Conservation (phyloP, 345 rosid genomes). For the Viola odorata region DNA sequence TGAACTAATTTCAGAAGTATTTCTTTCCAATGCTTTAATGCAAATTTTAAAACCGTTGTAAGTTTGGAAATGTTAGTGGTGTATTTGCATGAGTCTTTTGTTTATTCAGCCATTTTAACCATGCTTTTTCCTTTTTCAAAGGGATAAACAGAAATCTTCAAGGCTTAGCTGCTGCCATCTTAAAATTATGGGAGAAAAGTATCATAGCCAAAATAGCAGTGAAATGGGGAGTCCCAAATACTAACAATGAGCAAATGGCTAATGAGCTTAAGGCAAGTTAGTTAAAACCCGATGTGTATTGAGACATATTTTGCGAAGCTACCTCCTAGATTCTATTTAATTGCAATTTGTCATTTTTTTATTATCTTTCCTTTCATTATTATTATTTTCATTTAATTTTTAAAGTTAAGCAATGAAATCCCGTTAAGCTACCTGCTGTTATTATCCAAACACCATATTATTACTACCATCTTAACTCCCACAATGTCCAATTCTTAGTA, state of each 20-base stretch:
- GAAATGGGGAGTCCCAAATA: conserved; percentile 76
- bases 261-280: conserved; percentile 60
- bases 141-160: conserved; percentile 78
- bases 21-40: no score
- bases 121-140: conserved; percentile 25
- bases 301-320: background rate
- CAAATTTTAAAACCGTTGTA: no score
- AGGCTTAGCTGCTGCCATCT: conserved; percentile 75
- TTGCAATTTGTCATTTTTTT: no score
- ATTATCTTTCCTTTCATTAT: no score
- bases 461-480: no score
- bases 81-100: conserved; percentile 9
- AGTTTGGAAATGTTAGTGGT: background rate
- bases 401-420: no score
- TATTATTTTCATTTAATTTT: no score
- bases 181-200: conserved; percentile 76
- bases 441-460: no score
- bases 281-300: background rate
- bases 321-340: background rate
- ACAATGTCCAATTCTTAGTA: no score
- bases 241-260: conserved; percentile 78
- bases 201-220: conserved; percentile 71
- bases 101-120: conserved; percentile 6
- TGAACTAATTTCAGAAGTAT: no score
- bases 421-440: no score